Percentiles rank a stretch among this genome's conserved stretches.
Conservation (phyloP, 768 basidiomycete genomes). For the Coprinopsis strossmayeri region DNA sequence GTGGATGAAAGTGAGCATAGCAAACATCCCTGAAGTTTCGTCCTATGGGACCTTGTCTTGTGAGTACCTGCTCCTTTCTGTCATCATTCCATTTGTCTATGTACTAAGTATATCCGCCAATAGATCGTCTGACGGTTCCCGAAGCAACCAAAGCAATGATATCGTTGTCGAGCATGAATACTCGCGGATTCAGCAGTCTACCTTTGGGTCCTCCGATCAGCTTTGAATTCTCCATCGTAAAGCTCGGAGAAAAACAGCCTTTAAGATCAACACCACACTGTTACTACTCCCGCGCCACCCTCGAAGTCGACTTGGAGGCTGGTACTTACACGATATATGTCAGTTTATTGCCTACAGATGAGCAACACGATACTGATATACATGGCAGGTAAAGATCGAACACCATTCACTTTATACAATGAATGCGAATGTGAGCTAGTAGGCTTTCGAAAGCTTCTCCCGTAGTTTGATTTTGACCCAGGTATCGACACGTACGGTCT, state of each 20-base stretch:
- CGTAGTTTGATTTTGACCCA: background rate
- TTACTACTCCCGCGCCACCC: conserved; percentile 26
- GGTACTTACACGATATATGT: conserved; percentile 35
- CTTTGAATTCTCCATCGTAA: conserved; percentile 39
- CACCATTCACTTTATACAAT: no score
- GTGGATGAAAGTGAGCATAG: conserved; percentile 31
- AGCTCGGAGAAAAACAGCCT: conserved; percentile 25
- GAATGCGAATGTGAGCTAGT: no score
- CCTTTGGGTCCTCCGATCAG: conserved; percentile 25
- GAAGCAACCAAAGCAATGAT: conserved; percentile 30
- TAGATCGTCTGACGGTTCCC: conserved; percentile 16
- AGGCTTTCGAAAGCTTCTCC: background rate
- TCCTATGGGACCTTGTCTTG: conserved; percentile 43
- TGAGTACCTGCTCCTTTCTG: no score
- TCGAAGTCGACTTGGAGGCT: conserved; percentile 26
- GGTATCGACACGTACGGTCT: background rate
- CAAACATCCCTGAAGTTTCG: conserved; percentile 31
- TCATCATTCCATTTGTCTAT: background rate
- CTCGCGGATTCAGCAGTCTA: conserved; percentile 35
- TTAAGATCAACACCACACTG: conserved; percentile 18
- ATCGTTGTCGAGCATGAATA: conserved; percentile 38
- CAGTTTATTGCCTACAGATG: background rate
- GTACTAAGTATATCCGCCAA: background rate
- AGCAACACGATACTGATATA: background rate
- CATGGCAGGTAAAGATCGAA: background rate